Percentiles rank a stretch among this genome's conserved stretches.
Conservation (phyloP, 768 basidiomycete species). For the Galerina marginata region DNA sequence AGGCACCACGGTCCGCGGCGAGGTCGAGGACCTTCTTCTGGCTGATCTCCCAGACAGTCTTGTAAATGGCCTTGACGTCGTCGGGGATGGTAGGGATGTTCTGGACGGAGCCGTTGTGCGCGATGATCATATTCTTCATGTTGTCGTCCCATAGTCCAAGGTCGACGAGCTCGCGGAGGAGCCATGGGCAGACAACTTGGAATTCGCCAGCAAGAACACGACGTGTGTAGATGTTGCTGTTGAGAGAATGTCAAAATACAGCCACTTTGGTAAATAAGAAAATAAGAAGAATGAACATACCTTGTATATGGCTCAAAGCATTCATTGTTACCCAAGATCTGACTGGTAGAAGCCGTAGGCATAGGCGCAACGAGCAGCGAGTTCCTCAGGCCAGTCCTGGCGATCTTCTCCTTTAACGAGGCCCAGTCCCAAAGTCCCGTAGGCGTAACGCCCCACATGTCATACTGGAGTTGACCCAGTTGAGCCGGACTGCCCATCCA, state of each 20-base stretch:
- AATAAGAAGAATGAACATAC: constrained; percentile 40
- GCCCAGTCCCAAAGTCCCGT: constrained; percentile 95
- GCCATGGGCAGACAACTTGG: constrained; percentile 99
- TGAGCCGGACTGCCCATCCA: constrained; percentile 92
- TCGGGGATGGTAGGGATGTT: constrained; percentile 88
- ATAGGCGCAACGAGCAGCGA: constrained; percentile 94
- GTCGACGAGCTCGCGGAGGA: constrained; percentile 96
- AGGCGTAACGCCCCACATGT: constrained; percentile 94
- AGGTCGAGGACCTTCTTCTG: constrained; percentile 99
- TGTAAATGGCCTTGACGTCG: constrained; percentile 96
- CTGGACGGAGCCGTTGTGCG: constrained; percentile 89
- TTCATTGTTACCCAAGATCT: constrained; percentile 98
- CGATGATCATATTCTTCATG: constrained; percentile 99
- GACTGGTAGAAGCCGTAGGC: constrained; percentile 98
- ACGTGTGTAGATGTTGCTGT: constrained; percentile 96
- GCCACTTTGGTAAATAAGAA: constrained; percentile 3
- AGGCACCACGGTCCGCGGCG: constrained; percentile 98
- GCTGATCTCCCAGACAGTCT: constrained; percentile 99
- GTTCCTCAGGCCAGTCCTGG: constrained; percentile 82
- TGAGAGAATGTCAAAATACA: constrained; percentile 6
- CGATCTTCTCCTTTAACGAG: constrained; percentile 84
- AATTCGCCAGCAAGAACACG: constrained; percentile 99
- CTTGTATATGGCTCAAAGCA: constrained; percentile 99
- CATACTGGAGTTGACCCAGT: constrained; percentile 89
- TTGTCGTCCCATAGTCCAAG: constrained; percentile 95